Percentiles rank a stretch among this genome's conserved stretches.
phyloP scores from a whole-genome alignment of 306 rosid species.

The Psophocarpus tetragonolobus region DNA sequence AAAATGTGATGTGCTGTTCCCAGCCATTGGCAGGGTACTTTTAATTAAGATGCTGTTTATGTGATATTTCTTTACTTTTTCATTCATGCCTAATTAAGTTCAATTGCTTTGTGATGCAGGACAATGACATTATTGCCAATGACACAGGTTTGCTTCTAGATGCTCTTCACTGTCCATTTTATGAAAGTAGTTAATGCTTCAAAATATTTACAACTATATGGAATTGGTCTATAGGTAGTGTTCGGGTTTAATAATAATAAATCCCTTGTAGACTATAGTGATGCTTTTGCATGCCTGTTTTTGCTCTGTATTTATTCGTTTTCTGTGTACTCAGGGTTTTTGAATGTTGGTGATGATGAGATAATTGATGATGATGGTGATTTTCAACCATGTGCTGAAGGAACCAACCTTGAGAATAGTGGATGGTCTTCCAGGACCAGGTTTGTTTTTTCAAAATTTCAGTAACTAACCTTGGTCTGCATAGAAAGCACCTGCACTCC shows the following conservation, averaged over 20 bases:
- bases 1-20: conserved; percentile 4
- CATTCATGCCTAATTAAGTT: conserved; percentile 34
- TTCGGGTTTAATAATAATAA: background rate
- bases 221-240: conserved; percentile 14
- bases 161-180: conserved; percentile 24
- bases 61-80: background rate
- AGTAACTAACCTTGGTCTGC: background rate
- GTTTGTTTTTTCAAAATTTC: conserved; percentile 48
- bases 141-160: conserved; percentile 75
- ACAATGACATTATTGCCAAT: conserved; percentile 45
- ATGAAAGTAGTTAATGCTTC: conserved; percentile 8
- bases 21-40: background rate
- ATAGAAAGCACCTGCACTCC: conserved; percentile 1
- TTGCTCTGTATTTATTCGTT: conserved; percentile 8
- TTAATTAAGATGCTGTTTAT: background rate
- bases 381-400: conserved; percentile 56
- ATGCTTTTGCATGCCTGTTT: too few species aligned
- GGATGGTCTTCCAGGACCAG: conserved; percentile 99
- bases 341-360: conserved; percentile 90
- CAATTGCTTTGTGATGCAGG: conserved; percentile 65
- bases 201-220: background rate
- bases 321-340: conserved; percentile 61
- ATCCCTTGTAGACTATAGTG: too few species aligned
- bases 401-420: conserved; percentile 71
- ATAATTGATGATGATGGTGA: conserved; percentile 64